Base-by-base conservation (phyloP, 2,329 filamentous ascomycete species). In the Diaporthe destruens region DNA sequence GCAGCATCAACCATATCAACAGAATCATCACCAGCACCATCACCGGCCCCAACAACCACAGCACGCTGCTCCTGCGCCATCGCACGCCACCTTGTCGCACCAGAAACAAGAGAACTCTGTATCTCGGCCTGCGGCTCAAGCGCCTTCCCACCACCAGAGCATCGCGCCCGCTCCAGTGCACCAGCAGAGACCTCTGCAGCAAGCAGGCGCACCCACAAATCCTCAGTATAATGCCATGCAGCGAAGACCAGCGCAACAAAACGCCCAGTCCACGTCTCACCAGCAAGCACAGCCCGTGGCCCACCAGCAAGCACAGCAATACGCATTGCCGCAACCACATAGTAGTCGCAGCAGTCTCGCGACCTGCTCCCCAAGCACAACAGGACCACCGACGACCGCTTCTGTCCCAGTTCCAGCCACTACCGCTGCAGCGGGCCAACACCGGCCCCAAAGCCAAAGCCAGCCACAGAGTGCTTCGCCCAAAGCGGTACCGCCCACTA, bases 1-100 rank as follows among this genome's bases (percentile, higher is more conserved):
- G 16, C 68, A 68, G 25, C 72, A 72, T 29, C 76, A 76, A 66
- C 54, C 70, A 20, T 73, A 75, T 42, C 67, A 71, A 49, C 61
- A 61, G n/a, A 69, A 71, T 14, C 49, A 63, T 8, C 65, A 36
- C 4, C 39, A 72, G 57, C 72, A 72, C 44, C 72, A 74, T 32
- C 65, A 69, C 47, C 70, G 65, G n/a, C 69, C 69, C 23, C 72
- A 72, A 32, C 72, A 69, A 9, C 23, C 44, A 29, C 70, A 72
- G 47, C 72, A 72, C 44, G 34, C 66, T 36, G 47, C 25, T 54
- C 29, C 56, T 67, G 56, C 59, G 34, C n/a, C 67, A 6, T 53
- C 55, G 14, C 42, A 44, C 23, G 34, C 18, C 57, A 20, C 66
- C 44, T n/a, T 49, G 2, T 23, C 55, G 25, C 42, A 44, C 42